These are phyloP conservation scores for Verbascum thapsus DNA, from an alignment of 257 asterid genomes.

Conservation along the genomic window DNA sequence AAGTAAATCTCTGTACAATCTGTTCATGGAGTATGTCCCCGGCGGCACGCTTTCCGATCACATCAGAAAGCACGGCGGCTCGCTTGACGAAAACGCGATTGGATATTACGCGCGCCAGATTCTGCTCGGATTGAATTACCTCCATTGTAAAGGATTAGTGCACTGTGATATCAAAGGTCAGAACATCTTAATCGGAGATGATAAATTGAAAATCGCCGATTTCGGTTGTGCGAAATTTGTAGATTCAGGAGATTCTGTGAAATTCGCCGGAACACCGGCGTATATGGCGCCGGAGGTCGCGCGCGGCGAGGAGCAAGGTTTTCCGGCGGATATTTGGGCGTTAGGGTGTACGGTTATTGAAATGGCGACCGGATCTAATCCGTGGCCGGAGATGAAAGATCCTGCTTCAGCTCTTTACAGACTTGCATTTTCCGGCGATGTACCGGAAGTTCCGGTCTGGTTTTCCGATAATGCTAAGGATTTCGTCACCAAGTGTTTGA, in stretches of 20 bases:
- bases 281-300: slow-evolving; percentile 95
- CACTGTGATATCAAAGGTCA: slow-evolving; percentile 83
- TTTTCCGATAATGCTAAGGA: slow-evolving; percentile 55
- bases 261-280: slow-evolving; percentile 76
- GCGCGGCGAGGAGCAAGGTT: slow-evolving; percentile 76
- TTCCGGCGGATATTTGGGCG: slow-evolving; percentile 85
- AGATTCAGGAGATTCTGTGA: slow-evolving; percentile 15
- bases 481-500: slow-evolving; percentile 59
- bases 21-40: slow-evolving; percentile 71
- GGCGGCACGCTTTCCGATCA: slow-evolving; percentile 75
- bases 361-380: slow-evolving; percentile 80
- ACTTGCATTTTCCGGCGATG: slow-evolving; percentile 61
- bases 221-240: slow-evolving; percentile 66
- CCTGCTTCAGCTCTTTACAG: slow-evolving; percentile 71
- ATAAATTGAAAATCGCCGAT: slow-evolving; percentile 69
- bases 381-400: slow-evolving; percentile 75
- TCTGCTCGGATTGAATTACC: slow-evolving; percentile 56
- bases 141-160: slow-evolving; percentile 55
- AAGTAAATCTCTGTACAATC: slow-evolving; percentile 38
- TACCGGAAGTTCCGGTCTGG: slow-evolving; percentile 61
- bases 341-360: slow-evolving; percentile 73
- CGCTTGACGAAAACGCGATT: slow-evolving; percentile 45
- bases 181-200: slow-evolving; percentile 54
- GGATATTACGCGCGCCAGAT: slow-evolving; percentile 44
- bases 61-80: slow-evolving; percentile 52